phyloP scores from a whole-genome alignment of 805 yeast genomes.

The Kazachstania bromeliacearum region DNA sequence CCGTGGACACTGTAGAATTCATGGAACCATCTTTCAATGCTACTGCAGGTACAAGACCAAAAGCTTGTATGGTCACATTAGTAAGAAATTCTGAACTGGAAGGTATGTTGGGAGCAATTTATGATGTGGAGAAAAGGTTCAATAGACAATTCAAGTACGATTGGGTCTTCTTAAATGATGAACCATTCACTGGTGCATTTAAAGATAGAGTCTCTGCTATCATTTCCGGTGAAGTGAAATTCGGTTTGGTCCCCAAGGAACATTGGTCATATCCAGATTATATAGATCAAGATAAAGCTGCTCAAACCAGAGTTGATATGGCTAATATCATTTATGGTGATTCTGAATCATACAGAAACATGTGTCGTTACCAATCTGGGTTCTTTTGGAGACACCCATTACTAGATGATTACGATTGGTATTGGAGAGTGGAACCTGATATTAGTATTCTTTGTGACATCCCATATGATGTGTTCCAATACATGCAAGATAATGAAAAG shows the following conservation, averaged over 20 bases:
- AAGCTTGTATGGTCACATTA: slow-evolving; percentile 41
- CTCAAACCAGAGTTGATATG: slow-evolving; percentile 41
- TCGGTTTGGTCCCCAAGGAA: slow-evolving; percentile 62
- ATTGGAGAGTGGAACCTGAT: slow-evolving; percentile 91
- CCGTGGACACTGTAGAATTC: slow-evolving; percentile 9
- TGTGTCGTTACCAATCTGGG: slow-evolving; percentile 86
- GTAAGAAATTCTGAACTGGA: slow-evolving; percentile 60
- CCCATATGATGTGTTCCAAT: slow-evolving; percentile 69
- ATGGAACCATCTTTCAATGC: slow-evolving; percentile 16
- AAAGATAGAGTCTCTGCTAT: slow-evolving; percentile 41
- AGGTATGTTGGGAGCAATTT: slow-evolving; percentile 51
- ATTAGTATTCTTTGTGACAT: slow-evolving; percentile 67
- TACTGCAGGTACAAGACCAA: slow-evolving; percentile 18
- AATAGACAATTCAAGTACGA: slow-evolving; percentile 70
- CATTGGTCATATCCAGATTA: slow-evolving; percentile 84
- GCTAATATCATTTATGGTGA: slow-evolving; percentile 64
- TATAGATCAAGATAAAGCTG: slow-evolving; percentile 69
- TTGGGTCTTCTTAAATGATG: slow-evolving; percentile 88
- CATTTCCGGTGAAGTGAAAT: slow-evolving; percentile 59
- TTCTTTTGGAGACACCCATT: slow-evolving; percentile 68
- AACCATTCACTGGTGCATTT: slow-evolving; percentile 64
- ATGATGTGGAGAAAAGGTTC: slow-evolving; percentile 70
- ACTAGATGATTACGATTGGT: slow-evolving; percentile 64
- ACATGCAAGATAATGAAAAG: slow-evolving; percentile 66
- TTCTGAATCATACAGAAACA: slow-evolving; percentile 69